phyloP scores from a whole-genome alignment of 108 stramenopile species.

The Fragilaria radians region DNA sequence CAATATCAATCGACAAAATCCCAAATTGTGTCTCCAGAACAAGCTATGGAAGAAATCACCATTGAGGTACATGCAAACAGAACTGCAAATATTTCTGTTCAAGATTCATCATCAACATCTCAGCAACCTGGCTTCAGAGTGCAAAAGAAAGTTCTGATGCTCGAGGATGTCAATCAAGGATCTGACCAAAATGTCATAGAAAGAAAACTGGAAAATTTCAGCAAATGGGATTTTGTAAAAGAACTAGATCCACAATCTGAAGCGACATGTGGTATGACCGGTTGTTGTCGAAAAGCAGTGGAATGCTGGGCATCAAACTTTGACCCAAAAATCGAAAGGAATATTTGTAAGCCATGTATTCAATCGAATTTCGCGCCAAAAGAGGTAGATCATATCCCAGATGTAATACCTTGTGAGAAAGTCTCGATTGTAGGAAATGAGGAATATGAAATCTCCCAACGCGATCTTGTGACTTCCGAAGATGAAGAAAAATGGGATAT shows the following conservation, averaged over 20 bases:
- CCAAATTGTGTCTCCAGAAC: not conserved
- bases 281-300: not conserved
- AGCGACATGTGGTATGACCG: not conserved
- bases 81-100: no score
- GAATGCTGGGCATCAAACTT: constrained; percentile 5
- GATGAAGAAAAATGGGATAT: constrained; percentile 37
- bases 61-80: no score
- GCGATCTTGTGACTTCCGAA: no score
- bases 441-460: no score
- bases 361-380: not conserved
- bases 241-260: not conserved
- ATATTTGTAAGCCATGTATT: not conserved
- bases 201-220: no score
- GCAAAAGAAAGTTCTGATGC: no score
- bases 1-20: not conserved
- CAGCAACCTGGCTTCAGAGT: no score
- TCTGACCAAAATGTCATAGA: no score
- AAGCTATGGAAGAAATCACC: no score
- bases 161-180: no score
- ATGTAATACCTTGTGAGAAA: not conserved
- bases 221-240: constrained; percentile 18
- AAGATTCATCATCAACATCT: no score
- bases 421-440: not conserved
- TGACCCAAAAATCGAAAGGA: not conserved
- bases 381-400: not conserved